phyloP scores from a whole-genome alignment of 805 yeast genomes.

The Nakazawaea peltata region DNA sequence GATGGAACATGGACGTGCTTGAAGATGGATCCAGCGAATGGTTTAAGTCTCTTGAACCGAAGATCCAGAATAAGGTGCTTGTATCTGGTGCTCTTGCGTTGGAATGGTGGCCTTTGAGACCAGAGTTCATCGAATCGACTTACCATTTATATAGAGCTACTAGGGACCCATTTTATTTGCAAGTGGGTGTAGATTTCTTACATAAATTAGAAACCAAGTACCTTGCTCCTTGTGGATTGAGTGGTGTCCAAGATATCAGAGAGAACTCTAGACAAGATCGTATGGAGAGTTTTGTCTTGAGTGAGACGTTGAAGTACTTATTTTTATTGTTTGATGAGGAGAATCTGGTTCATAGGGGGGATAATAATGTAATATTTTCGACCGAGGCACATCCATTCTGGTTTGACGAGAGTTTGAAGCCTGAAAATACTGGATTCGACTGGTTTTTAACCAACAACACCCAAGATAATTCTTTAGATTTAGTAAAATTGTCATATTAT shows the following conservation, averaged over 20 bases:
- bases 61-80: conserved; percentile 19
- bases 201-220: conserved; percentile 44
- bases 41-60: conserved; percentile 16
- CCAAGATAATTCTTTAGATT: no score
- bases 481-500: no score
- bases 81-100: conserved; percentile 29
- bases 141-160: conserved; percentile 81
- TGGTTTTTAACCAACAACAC: no score
- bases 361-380: conserved; percentile 43
- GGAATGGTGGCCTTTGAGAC: conserved; percentile 91
- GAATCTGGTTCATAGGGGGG: conserved; percentile 36
- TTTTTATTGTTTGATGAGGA: conserved; percentile 70
- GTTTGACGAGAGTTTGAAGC: conserved; percentile 35
- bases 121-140: conserved; percentile 87
- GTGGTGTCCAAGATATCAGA: conserved; percentile 64
- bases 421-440: conserved; percentile 5
- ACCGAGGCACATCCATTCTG: conserved; percentile 94
- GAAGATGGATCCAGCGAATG: no score
- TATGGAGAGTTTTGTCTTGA: conserved; percentile 86
- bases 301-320: conserved; percentile 82
- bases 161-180: conserved; percentile 72
- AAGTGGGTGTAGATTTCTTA: conserved; percentile 63
- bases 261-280: conserved; percentile 61
- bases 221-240: conserved; percentile 68
- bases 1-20: conserved; percentile 47